Evolutionary conservation across 2,329 filamentous ascomycete species (phyloP).

Genomic region (Colletotrichum magnum): DNA sequence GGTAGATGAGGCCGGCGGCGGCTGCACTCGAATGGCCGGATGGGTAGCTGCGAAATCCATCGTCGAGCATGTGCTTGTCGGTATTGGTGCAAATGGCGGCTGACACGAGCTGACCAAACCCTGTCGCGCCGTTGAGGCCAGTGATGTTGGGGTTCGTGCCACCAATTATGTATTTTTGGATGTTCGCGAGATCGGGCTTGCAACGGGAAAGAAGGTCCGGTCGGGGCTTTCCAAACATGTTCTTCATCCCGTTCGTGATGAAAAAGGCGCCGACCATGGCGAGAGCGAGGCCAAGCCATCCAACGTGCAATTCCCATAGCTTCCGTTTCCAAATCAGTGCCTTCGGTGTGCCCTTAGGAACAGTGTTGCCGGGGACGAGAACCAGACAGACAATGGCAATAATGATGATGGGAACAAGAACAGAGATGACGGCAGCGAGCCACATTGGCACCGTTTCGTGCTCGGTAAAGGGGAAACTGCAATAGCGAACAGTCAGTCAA

Average conservation of each 20-base stretch:
- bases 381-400: constrained; percentile 78
- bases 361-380: constrained; percentile 80
- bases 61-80: constrained; percentile 73
- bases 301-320: constrained; percentile 91
- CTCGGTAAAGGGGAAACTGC: constrained; percentile 77
- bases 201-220: constrained; percentile 89
- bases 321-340: constrained; percentile 82
- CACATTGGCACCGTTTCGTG: constrained; percentile 80
- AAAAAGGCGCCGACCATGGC: constrained; percentile 81
- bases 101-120: constrained; percentile 75
- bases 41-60: constrained; percentile 86
- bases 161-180: constrained; percentile 73
- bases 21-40: constrained; percentile 73
- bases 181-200: constrained; percentile 77
- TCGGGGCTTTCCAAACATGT: constrained; percentile 76
- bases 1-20: constrained; percentile 85
- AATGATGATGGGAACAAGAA: constrained; percentile 75
- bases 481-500: constrained; percentile 23
- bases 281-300: constrained; percentile 85
- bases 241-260: constrained; percentile 90
- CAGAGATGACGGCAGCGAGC: constrained; percentile 74
- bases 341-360: constrained; percentile 73
- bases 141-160: constrained; percentile 52
- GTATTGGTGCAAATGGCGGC: constrained; percentile 81
- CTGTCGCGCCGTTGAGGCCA: constrained; percentile 57